A percentile compares a stretch with the other conserved stretches of the same genome.
Evolutionary conservation across 1,284 basidiomycete genomes (phyloP).

Genomic region (Austroboletus niveus): DNA sequence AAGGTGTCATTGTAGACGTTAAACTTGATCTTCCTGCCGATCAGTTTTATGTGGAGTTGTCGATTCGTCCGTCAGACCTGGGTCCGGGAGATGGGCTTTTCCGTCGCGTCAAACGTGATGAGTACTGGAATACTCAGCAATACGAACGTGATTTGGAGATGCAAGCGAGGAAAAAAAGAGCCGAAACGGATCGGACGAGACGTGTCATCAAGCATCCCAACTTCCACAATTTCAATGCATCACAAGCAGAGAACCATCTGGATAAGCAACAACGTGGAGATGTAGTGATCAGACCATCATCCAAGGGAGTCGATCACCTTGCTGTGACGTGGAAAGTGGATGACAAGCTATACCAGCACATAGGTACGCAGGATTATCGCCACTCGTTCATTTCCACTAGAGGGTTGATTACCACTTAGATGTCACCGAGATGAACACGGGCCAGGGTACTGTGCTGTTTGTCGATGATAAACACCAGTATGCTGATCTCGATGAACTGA

Average conservation of each 20-base stretch:
- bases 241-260: slow-evolving; percentile 87
- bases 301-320: slow-evolving; percentile 90
- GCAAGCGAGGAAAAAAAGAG: slow-evolving; percentile 79
- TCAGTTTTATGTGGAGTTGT: slow-evolving; percentile 74
- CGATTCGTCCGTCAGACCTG: slow-evolving; percentile 73
- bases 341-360: slow-evolving; percentile 94
- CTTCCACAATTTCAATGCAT: slow-evolving; percentile 94
- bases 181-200: slow-evolving; percentile 74
- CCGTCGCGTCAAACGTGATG: slow-evolving; percentile 61
- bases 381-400: not conserved
- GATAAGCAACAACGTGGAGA: slow-evolving; percentile 92
- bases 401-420: slow-evolving; percentile 47
- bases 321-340: slow-evolving; percentile 99
- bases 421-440: slow-evolving; percentile 84
- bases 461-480: slow-evolving; percentile 85
- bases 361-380: slow-evolving; percentile 55
- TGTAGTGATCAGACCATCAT: slow-evolving; percentile 94
- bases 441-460: slow-evolving; percentile 72
- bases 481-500: slow-evolving; percentile 95
- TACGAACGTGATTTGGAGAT: slow-evolving; percentile 73
- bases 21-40: slow-evolving; percentile 64
- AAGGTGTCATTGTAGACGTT: slow-evolving; percentile 77
- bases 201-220: slow-evolving; percentile 97
- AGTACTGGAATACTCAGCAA: slow-evolving; percentile 66
- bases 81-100: slow-evolving; percentile 62